Conservation (phyloP, 2,329 filamentous ascomycete species). For the Calycina herbarum region DNA sequence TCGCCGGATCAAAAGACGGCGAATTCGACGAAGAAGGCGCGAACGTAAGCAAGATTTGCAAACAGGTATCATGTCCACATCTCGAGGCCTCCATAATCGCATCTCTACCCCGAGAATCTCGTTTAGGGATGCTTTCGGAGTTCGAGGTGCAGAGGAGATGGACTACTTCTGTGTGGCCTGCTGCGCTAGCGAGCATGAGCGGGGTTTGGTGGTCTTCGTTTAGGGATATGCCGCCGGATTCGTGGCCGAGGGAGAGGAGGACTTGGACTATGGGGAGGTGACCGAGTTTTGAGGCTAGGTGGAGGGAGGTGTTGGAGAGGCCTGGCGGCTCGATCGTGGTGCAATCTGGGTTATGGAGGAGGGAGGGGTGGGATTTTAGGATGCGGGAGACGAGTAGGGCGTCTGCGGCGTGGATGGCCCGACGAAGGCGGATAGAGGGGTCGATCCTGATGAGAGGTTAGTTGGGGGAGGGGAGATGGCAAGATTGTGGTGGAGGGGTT, state of each 20-base stretch:
- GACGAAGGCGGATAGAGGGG: conserved; percentile 72
- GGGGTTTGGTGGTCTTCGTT: conserved; percentile 81
- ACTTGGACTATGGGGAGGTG: conserved; percentile 67
- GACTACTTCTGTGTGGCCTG: conserved; percentile 72
- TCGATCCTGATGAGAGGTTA: conserved; percentile 63
- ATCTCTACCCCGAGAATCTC: conserved; percentile 68
- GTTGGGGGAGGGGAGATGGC: conserved; percentile 2
- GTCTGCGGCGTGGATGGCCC: conserved; percentile 77
- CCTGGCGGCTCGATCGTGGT: conserved; percentile 44
- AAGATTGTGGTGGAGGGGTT: background rate
- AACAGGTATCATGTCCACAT: conserved; percentile 61
- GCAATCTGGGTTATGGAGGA: conserved; percentile 78
- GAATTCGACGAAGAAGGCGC: conserved; percentile 41
- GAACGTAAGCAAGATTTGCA: conserved; percentile 66
- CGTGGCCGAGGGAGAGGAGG: conserved; percentile 74
- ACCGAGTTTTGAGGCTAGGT: conserved; percentile 75
- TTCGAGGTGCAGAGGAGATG: conserved; percentile 67
- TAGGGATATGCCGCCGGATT: conserved; percentile 65
- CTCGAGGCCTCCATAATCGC: conserved; percentile 67
- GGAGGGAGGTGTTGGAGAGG: conserved; percentile 80
- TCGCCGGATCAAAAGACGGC: conserved; percentile 6
- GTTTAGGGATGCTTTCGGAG: conserved; percentile 48
- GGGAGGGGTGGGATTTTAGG: conserved; percentile 66
- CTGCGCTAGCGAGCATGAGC: conserved; percentile 72
- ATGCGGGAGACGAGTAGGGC: conserved; percentile 73